phyloP scores from a whole-genome alignment of 2,329 filamentous ascomycete species.

The Cordyceps militaris region DNA sequence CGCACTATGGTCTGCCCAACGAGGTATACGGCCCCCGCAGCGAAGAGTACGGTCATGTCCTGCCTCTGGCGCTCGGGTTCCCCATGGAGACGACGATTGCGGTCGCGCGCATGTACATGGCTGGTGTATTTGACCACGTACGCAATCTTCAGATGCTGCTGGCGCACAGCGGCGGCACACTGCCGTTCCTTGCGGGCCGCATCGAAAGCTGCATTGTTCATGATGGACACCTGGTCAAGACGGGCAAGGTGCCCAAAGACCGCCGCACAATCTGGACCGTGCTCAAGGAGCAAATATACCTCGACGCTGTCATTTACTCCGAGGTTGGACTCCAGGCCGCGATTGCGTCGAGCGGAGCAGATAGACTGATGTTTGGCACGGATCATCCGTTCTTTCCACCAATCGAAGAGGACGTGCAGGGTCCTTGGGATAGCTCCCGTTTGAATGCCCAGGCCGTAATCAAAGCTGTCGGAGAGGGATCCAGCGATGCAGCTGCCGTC shows the following conservation, averaged over 20 bases:
- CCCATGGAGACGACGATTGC: slow-evolving; percentile 91
- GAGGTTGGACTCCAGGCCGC: slow-evolving; percentile 66
- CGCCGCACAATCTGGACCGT: slow-evolving; percentile 50
- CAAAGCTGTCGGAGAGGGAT: slow-evolving; percentile 40
- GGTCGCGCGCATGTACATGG: slow-evolving; percentile 78
- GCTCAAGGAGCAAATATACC: slow-evolving; percentile 67
- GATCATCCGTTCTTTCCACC: slow-evolving; percentile 85
- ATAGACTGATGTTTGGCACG: slow-evolving; percentile 72
- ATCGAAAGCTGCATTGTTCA: slow-evolving; percentile 84
- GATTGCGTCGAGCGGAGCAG: slow-evolving; percentile 57
- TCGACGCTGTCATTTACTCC: slow-evolving; percentile 82
- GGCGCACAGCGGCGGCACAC: slow-evolving; percentile 80
- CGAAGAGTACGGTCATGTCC: slow-evolving; percentile 74
- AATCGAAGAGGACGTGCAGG: slow-evolving; percentile 52
- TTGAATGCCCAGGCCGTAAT: slow-evolving; percentile 46
- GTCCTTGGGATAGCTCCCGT: slow-evolving; percentile 63
- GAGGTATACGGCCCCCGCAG: slow-evolving; percentile 71
- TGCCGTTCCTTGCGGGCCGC: slow-evolving; percentile 81
- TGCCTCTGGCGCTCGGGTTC: slow-evolving; percentile 80
- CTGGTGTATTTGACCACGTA: slow-evolving; percentile 75
- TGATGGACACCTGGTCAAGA: slow-evolving; percentile 64
- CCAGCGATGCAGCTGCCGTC: slow-evolving; percentile 41
- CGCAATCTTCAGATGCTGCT: slow-evolving; percentile 64
- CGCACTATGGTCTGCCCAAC: slow-evolving; percentile 81
- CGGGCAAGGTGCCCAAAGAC: slow-evolving; percentile 45